Conservation (phyloP, 73 alveolate genomes). For the Tetrahymena elliotti region DNA sequence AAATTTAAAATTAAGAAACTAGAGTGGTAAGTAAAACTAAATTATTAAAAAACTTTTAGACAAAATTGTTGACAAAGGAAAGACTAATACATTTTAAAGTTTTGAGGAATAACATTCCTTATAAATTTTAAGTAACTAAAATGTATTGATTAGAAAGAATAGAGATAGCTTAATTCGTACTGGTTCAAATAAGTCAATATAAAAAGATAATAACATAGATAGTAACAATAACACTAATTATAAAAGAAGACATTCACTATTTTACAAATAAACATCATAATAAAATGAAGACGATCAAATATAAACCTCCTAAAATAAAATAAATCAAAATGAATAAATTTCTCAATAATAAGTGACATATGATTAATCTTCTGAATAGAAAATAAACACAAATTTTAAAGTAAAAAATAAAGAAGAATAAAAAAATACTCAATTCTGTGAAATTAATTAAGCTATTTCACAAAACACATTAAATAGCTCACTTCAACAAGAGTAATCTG, state of each 20-base stretch:
- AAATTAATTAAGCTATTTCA: background rate
- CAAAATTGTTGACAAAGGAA: background rate
- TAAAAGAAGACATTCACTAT: background rate
- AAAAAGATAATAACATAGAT: background rate
- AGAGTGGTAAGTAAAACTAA: too few species aligned
- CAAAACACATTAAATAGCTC: background rate
- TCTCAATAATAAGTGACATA: background rate
- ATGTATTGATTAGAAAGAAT: background rate
- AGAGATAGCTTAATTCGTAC: background rate
- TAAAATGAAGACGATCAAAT: background rate
- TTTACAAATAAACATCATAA: background rate
- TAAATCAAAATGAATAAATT: background rate
- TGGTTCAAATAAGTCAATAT: too few species aligned
- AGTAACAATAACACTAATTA: too few species aligned
- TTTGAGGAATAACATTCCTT: background rate
- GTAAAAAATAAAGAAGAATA: too few species aligned
- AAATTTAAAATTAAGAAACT: background rate
- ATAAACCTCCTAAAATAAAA: too few species aligned
- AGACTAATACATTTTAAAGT: too few species aligned
- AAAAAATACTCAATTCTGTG: too few species aligned
- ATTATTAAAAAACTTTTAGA: background rate
- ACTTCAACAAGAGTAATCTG: background rate
- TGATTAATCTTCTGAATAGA: background rate
- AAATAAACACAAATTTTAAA: background rate
- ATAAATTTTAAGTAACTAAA: background rate